Evolutionary conservation across 768 basidiomycete genomes (phyloP), one percentile per base, ranked within the genome.

Genomic region (Tremella fuciformis): DNA sequence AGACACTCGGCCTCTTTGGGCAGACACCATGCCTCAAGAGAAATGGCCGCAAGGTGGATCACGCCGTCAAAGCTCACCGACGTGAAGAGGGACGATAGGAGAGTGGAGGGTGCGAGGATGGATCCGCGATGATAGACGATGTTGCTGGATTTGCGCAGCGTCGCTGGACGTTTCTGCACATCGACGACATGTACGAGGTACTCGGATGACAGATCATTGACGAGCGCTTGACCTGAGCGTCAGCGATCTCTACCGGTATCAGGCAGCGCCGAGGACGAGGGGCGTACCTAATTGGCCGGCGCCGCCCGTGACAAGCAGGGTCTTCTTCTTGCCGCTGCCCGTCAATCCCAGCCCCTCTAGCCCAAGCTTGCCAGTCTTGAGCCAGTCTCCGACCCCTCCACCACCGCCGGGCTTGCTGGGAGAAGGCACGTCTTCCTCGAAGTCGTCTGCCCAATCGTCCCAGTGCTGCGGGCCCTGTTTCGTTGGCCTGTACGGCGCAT

Each of bases 31-130:
- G 57, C 44, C 16, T 67, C 65, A 7, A 70, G 57, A 1, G 67
- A 63, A 13, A 73, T 56, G 15, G 60, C 65, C 7, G 69, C 71
- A 19, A 75, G 66, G 48, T 75, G 64, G n/a, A 75, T 55, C 15
- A 75, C 58, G 8, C 74, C 74, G 13, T 58, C 62, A 25, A 66
- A 68, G 2, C 57, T 34, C 37, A 47, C 52, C 9, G 60, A 48
- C 3, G 62, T 49, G 48, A 70, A 52, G 3, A 70, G 63, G 11
- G 60, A 37, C 8, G 57, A 48, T 13, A 70, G 52, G 4, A 63
- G 42, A 22, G 39, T 3, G 3, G 63, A 60, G 22, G 64, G 55
- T 2, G 59, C 59, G 3, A 62, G 55, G 25, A 69, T 53, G 2
- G 62, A 63, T 13, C 61, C 64, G 34, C 64, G 55, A 41, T 63